phyloP scores from a whole-genome alignment of 2,329 filamentous ascomycete species.

The Zalaria obscura region DNA sequence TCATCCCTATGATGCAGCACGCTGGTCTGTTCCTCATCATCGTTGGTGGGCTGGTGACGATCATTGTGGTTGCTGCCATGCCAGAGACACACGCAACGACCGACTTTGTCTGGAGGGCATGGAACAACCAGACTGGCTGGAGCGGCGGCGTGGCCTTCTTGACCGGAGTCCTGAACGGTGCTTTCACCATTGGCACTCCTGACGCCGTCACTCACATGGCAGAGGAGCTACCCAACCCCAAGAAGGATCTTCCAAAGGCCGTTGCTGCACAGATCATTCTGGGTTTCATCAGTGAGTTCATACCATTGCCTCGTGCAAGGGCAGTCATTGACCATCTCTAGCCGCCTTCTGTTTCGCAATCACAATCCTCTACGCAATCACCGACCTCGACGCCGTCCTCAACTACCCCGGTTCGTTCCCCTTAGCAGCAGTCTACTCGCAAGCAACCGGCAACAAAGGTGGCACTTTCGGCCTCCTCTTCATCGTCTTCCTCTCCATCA shows the following conservation, averaged over 20 bases:
- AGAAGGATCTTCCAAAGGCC: conserved; percentile 34
- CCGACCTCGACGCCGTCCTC: conserved; percentile 27
- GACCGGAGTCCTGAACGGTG: conserved; percentile 22
- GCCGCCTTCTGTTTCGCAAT: conserved; percentile 34
- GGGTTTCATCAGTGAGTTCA: conserved; percentile 22
- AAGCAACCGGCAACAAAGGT: conserved; percentile 33
- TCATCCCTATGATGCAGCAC: conserved; percentile 37
- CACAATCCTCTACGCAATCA: conserved; percentile 37
- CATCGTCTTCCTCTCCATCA: conserved; percentile 38
- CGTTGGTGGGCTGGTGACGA: conserved; percentile 19
- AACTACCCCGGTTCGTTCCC: conserved; percentile 27
- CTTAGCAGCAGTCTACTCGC: conserved; percentile 32
- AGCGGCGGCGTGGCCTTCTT: conserved; percentile 24
- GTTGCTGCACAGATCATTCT: conserved; percentile 33
- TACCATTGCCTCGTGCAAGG: neutral
- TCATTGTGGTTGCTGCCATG: conserved; percentile 34
- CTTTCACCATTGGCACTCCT: conserved; percentile 22
- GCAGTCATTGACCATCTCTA: neutral
- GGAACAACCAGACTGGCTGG: conserved; percentile 38
- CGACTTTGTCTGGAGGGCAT: conserved; percentile 39
- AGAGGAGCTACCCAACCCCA: conserved; percentile 19
- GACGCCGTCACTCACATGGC: conserved; percentile 22
- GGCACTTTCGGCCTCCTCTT: conserved; percentile 44
- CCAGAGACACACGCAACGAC: conserved; percentile 36
- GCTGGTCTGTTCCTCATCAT: conserved; percentile 38